phyloP scores from a whole-genome alignment of 73 alveolate species.

The Diophrys sp. region DNA sequence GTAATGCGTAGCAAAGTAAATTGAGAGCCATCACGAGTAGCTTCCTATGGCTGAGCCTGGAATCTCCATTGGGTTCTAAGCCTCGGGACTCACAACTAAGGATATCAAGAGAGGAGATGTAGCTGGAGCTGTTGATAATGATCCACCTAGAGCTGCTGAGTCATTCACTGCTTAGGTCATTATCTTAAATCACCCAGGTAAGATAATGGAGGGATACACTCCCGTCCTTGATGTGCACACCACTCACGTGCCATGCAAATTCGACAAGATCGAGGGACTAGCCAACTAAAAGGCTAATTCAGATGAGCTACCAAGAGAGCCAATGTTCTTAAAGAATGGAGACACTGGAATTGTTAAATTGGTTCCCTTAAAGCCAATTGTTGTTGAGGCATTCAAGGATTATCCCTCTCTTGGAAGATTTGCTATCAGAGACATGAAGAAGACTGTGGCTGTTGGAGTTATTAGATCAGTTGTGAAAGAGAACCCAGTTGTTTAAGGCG shows the following conservation, averaged over 20 bases:
- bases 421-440: constrained; percentile 68
- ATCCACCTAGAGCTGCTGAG: constrained; percentile 71
- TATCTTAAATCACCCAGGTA: constrained; percentile 55
- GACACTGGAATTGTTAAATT: constrained; percentile 63
- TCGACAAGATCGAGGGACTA: constrained; percentile 12
- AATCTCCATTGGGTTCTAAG: constrained; percentile 92
- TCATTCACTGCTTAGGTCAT: constrained; percentile 63
- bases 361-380: constrained; percentile 69
- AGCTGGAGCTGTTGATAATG: constrained; percentile 70
- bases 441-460: constrained; percentile 70
- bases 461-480: constrained; percentile 53
- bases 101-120: constrained; percentile 78
- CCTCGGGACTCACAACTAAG: constrained; percentile 77
- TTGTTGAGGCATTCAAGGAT: constrained; percentile 58
- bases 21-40: constrained; percentile 93
- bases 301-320: no score
- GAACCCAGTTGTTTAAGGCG: no score
- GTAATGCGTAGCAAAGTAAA: constrained; percentile 83
- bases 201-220: constrained; percentile 52
- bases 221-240: constrained; percentile 55
- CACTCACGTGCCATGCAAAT: constrained; percentile 49
- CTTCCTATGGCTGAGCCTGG: constrained; percentile 97
- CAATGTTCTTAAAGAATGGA: constrained; percentile 66
- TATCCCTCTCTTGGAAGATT: constrained; percentile 73
- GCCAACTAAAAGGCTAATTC: no score